These are phyloP conservation scores for Phytophthora meadii DNA, from an alignment of 352 stramenopile species.

Conservation along the genomic window DNA sequence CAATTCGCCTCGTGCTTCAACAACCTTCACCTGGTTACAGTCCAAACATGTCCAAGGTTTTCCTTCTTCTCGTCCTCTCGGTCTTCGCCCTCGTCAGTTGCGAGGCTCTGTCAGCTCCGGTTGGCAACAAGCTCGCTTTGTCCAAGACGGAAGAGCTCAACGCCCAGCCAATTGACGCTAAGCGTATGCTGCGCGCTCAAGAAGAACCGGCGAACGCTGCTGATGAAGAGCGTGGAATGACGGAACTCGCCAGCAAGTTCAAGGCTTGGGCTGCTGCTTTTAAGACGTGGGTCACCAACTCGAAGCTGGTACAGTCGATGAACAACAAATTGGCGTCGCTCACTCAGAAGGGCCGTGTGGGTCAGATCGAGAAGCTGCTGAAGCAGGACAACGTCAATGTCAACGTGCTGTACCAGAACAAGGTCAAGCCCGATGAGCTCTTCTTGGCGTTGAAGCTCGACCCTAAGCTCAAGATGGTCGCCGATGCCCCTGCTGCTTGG, in stretches of 20 bases:
- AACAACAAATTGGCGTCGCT: too few species aligned
- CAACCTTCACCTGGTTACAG: not conserved
- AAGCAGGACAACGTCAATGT: too few species aligned
- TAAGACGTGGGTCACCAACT: conserved; percentile 1
- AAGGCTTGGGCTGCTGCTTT: not conserved
- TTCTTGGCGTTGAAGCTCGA: too few species aligned
- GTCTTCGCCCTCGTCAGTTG: not conserved
- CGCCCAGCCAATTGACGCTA: not conserved
- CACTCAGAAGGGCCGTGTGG: too few species aligned
- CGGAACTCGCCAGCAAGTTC: not conserved
- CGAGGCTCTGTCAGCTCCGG: not conserved
- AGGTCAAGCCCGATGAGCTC: too few species aligned
- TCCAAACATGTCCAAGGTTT: not conserved
- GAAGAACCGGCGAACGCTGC: not conserved
- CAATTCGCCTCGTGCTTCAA: not conserved
- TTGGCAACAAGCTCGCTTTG: not conserved
- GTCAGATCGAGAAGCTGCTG: too few species aligned
- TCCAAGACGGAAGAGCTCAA: not conserved
- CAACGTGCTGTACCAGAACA: too few species aligned
- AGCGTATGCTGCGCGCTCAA: not conserved
- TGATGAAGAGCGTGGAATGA: not conserved
- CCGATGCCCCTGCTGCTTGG: too few species aligned
- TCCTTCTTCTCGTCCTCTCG: not conserved
- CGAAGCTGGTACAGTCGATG: not conserved
- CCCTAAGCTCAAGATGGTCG: too few species aligned